Evolutionary conservation across 352 stramenopile species (phyloP), one percentile per base, ranked within the genome.

Genomic region (Globisporangium cylindrosporum): DNA sequence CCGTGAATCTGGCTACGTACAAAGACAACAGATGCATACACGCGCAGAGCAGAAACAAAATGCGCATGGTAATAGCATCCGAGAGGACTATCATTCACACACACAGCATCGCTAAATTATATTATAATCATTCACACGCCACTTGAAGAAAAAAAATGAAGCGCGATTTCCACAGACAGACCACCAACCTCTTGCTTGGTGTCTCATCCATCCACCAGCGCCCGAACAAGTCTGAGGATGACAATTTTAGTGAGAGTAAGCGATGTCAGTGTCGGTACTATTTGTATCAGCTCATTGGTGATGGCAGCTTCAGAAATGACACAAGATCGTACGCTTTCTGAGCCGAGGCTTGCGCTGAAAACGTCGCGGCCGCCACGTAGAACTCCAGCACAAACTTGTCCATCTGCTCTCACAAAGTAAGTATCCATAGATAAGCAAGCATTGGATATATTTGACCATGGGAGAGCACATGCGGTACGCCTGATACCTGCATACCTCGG

Each of bases 301-400:
- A 36, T 25, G 7, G 3, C 9, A 20, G 4, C 53, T 58, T 10
- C 8, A 43, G 25, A 59, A 43, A 27, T 1, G 22, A 43, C 7
- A 10, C 10, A 46, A 29, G 6, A 18, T 72, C 80, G 59, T 74
- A 89, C 82, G 46, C 38, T 65, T 75, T 78, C 32, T 91, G 83
- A 0, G 76, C 63, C 8, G 70, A 57, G 0, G 67, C 66, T 41
- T 89, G 81, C 1, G 77, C 66, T 8, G 75, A 72, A 61, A 89
- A 89, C 34, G 66, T 77, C 4, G 83, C 79, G 0, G 83, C 77
- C 3, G 78, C 77, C 3, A 88, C 69, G 69, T 89, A 88, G 57
- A 91, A 88, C 20, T 91, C 81, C 34, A 81, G 64, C 6, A 91
- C 72, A 25, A 91, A 88, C 55, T 78, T 76, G 20, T 86, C 64